Percentiles rank a stretch among this genome's conserved stretches.
phyloP scores from a whole-genome alignment of 2,329 filamentous ascomycete species.

The Phaeomoniella chlamydospora region DNA sequence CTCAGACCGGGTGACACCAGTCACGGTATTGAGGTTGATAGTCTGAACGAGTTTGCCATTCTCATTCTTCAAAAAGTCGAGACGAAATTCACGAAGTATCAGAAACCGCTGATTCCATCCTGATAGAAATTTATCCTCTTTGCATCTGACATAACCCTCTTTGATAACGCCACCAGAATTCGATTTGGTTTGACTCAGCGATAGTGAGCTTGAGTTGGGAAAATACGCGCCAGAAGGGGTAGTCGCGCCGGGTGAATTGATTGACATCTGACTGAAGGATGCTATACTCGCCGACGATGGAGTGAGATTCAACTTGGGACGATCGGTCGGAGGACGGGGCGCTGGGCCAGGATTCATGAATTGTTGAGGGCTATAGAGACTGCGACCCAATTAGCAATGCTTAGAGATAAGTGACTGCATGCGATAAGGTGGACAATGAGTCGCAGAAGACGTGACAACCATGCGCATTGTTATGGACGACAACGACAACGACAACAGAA shows the following conservation, averaged over 20 bases:
- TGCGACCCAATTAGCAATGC: constrained; percentile 12
- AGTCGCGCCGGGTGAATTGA: constrained; percentile 50
- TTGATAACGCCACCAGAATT: constrained; percentile 60
- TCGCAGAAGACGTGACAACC: no score
- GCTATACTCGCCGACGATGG: constrained; percentile 57
- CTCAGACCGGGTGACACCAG: constrained; percentile 82
- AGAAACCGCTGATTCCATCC: constrained; percentile 88
- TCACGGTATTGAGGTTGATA: constrained; percentile 72
- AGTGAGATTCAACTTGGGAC: constrained; percentile 67
- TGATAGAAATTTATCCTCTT: constrained; percentile 68
- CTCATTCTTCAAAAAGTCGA: constrained; percentile 90
- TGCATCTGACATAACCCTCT: constrained; percentile 41
- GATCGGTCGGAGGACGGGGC: constrained; percentile 73
- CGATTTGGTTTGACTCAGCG: constrained; percentile 42
- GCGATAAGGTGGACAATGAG: no score
- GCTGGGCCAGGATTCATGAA: constrained; percentile 98
- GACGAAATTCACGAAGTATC: constrained; percentile 77
- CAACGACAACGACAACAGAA: no score
- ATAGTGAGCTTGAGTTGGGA: constrained; percentile 57
- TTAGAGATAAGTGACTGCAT: neutral
- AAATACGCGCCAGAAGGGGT: constrained; percentile 47
- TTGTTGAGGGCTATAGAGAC: constrained; percentile 47
- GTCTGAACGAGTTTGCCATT: constrained; percentile 77
- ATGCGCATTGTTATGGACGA: no score
- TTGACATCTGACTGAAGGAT: constrained; percentile 51